Evolutionary conservation across 2,329 filamentous ascomycete species (phyloP), one percentile per base, ranked within the genome.

Genomic region (Trichoderma sp.): DNA sequence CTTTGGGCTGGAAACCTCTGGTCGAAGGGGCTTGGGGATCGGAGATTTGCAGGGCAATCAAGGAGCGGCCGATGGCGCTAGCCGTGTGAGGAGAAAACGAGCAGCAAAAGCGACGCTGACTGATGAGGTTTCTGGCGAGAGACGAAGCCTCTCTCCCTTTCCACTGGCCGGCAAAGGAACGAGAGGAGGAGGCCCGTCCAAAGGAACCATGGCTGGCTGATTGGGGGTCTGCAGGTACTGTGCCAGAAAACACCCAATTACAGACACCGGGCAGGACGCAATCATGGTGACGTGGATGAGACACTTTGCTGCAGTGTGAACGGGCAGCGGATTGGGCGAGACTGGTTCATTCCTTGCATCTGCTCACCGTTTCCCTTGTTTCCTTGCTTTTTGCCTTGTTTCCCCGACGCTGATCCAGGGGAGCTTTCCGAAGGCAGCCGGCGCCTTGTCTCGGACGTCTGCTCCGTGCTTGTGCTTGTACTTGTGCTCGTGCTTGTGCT

Each of bases 21-120:
- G n/a, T n/a, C 50, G 27, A 63, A 67, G 61, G 63, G 63, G 35
- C 64, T 67, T 67, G 37, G 48, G 56, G 52, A 72, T 72, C 71
- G 71, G 66, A 68, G 34, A 67, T 71, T 72, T 52, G 69, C 66
- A 71, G 68, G 64, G 60, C 45, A 60, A 72, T 71, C 71, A 63
- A 72, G 70, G 67, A 69, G 67, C 58, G 19, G 56, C 67, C 68
- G 67, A 71, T 67, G 64, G 57, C 69, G 70, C 71, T 70, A 70
- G 53, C 68, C 61, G 52, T 8, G 39, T 58, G 29, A 59, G 25
- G 64, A 52, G 35, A 54, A 25, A 29, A 52, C 56, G 61, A 67
- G 57, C 27, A 50, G 6, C 32, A 42, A 15, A 35, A 39, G 8
- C 19, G 13, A 56, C 10, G 61, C 50, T 60, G 57, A 39, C 8